Base-by-base conservation (phyloP, 139 green algal species). In the Edaphochlamys debaryana region DNA sequence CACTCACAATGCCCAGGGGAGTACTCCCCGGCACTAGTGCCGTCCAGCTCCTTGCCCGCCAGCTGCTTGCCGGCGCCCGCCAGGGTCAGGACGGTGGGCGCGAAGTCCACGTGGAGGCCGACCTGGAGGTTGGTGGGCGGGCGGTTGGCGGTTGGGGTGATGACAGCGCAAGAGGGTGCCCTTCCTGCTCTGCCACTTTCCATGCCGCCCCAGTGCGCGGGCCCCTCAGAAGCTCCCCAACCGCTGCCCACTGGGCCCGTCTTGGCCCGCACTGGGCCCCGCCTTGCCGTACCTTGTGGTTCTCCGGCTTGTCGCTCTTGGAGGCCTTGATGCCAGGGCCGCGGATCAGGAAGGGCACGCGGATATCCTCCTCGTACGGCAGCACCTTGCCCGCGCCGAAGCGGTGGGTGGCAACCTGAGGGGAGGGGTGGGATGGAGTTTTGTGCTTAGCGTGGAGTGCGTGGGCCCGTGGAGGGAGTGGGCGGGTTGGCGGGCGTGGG, bases 331-430 rank as follows among this genome's bases (percentile, higher is more conserved):
- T 78, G 48, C 82, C 82, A 27, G 82, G 82, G 27, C 82, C 82
- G 27, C 54, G 52, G 60, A 87, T 87, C 36, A 82, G n/a, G 64
- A 87, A 87, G 40, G 82, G 82, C 52, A 87, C 82, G 20, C 82
- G 72, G 15, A 87, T 23, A 23, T 87, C 82, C 73, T 87, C 82
- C 29, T 87, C 82, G 41, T 87, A 87, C 6, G 66, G 52, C 5
- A 40, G 56, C 19, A 67, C 37, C 82, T 87, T 87, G 50, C 72
- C 82, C 42, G 78, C 78, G 13, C 78, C 78, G 78, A 84, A 79
- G 41, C 67, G 76, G 76, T 82, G 76, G n/a, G 23, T 67, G n/a
- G 62, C 76, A 8, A 82, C 76, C 76, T 82, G n/a, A n/a, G n/a
- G n/a, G n/a, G n/a, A n/a, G n/a, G n/a, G n/a, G n/a, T n/a, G n/a